phyloP scores from a whole-genome alignment of 169 alveolate species.

The Besnoitia besnoiti region DNA sequence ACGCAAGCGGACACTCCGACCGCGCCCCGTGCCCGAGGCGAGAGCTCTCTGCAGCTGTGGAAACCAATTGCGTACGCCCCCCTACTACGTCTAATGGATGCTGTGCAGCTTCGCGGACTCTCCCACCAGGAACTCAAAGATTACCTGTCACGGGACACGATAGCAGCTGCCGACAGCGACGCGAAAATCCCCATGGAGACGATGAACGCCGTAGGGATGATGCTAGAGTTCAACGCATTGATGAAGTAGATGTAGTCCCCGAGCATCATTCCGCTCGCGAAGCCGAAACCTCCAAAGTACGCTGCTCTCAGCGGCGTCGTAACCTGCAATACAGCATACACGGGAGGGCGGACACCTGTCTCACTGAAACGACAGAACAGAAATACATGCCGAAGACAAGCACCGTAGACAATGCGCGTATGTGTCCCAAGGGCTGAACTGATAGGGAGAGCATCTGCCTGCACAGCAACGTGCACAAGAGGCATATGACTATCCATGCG shows the following conservation, averaged over 20 bases:
- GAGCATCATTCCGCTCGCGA: slow-evolving; percentile 40
- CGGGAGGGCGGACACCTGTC: too few species aligned
- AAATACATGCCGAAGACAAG: too few species aligned
- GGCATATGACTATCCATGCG: too few species aligned
- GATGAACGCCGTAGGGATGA: slow-evolving; percentile 55
- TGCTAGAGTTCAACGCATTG: slow-evolving; percentile 28
- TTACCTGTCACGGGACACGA: slow-evolving; percentile 51
- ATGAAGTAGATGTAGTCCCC: slow-evolving; percentile 38
- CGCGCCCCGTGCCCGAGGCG: not conserved
- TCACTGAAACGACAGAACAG: too few species aligned
- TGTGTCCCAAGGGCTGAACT: too few species aligned
- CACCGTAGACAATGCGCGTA: too few species aligned
- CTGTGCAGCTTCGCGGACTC: not conserved
- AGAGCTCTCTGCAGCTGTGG: too few species aligned
- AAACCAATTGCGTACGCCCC: not conserved
- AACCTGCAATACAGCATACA: too few species aligned
- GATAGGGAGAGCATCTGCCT: too few species aligned
- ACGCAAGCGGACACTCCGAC: slow-evolving; percentile 1
- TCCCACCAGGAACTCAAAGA: too few species aligned
- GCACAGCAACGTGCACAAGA: too few species aligned
- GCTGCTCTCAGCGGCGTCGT: slow-evolving; percentile 44
- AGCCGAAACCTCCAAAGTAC: slow-evolving; percentile 54
- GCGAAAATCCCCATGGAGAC: slow-evolving; percentile 59
- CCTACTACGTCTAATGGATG: not conserved
- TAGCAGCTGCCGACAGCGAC: slow-evolving; percentile 62